Evolutionary conservation across 1,139 yeast species (phyloP).

Genomic region (Candida pseudoviswanathii): DNA sequence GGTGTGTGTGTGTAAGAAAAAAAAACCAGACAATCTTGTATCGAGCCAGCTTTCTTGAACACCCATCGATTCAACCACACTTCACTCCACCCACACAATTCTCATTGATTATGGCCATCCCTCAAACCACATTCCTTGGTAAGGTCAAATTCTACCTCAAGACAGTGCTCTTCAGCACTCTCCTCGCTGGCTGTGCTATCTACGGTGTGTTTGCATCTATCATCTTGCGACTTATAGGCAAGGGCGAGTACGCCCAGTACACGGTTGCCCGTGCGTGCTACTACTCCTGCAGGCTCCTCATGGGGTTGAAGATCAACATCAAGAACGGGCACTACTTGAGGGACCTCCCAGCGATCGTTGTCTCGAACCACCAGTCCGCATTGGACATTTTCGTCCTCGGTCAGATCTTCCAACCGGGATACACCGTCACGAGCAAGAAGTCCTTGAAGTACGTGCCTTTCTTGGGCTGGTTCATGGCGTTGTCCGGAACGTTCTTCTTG

Average conservation of each 20-base stretch:
- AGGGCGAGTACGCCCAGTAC: slow-evolving; percentile 83
- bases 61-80: too few species aligned
- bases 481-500: slow-evolving; percentile 88
- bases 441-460: slow-evolving; percentile 86
- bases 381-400: slow-evolving; percentile 83
- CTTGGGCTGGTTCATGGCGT: slow-evolving; percentile 92
- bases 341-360: slow-evolving; percentile 75
- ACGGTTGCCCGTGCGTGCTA: slow-evolving; percentile 85
- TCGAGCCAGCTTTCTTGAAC: too few species aligned
- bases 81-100: too few species aligned
- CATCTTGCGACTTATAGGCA: slow-evolving; percentile 65
- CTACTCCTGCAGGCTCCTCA: slow-evolving; percentile 52
- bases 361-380: slow-evolving; percentile 92
- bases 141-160: slow-evolving; percentile 53
- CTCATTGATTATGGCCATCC: background rate
- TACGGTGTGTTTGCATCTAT: slow-evolving; percentile 82
- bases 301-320: slow-evolving; percentile 72
- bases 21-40: too few species aligned
- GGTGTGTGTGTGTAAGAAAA: too few species aligned
- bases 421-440: slow-evolving; percentile 90
- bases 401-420: slow-evolving; percentile 79
- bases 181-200: slow-evolving; percentile 62
- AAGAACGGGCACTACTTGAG: slow-evolving; percentile 55
- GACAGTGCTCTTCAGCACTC: slow-evolving; percentile 52
- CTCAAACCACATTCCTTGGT: slow-evolving; percentile 4